Evolutionary conservation across 805 yeast genomes (phyloP).

Genomic region (Lipomyces lipofer): DNA sequence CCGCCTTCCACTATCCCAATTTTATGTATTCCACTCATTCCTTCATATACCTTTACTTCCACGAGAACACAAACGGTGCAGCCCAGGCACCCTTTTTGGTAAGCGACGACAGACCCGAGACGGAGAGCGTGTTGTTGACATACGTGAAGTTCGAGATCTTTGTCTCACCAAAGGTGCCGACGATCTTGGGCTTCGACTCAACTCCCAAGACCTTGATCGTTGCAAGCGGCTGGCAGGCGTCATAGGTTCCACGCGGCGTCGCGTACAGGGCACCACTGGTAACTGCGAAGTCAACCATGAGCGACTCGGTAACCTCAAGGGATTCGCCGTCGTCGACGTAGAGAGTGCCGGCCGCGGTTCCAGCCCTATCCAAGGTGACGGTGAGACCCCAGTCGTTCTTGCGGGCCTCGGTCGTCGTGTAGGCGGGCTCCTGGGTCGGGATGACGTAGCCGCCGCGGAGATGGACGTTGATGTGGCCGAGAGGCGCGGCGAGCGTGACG

Average conservation of each 20-base stretch:
- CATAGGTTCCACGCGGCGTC: background rate
- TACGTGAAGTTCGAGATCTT: background rate
- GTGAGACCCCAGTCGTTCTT: slow-evolving; percentile 70
- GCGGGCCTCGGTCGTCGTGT: slow-evolving; percentile 61
- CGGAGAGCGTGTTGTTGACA: background rate
- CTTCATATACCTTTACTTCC: too few relatives aligned
- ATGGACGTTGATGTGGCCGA: slow-evolving; percentile 55
- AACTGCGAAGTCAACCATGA: slow-evolving; percentile 5
- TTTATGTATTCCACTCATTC: too few relatives aligned
- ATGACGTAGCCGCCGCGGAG: slow-evolving; percentile 59
- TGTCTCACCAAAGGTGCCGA: background rate
- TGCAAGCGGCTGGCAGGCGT: slow-evolving; percentile 6
- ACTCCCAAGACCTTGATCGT: slow-evolving; percentile 13
- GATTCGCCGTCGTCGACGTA: slow-evolving; percentile 80
- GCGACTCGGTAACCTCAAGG: background rate
- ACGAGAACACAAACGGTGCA: background rate
- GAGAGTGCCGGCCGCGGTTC: slow-evolving; percentile 51
- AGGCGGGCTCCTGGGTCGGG: slow-evolving; percentile 55
- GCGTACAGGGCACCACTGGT: background rate
- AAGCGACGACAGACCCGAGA: background rate
- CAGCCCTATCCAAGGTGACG: slow-evolving; percentile 51
- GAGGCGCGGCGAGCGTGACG: slow-evolving; percentile 41
- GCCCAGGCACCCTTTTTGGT: background rate
- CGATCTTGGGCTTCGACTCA: slow-evolving; percentile 1
- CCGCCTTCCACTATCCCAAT: too few relatives aligned